These are phyloP conservation scores for Leishmania tarentolae DNA, from an alignment of 208 protist species.

Conservation along the genomic window DNA sequence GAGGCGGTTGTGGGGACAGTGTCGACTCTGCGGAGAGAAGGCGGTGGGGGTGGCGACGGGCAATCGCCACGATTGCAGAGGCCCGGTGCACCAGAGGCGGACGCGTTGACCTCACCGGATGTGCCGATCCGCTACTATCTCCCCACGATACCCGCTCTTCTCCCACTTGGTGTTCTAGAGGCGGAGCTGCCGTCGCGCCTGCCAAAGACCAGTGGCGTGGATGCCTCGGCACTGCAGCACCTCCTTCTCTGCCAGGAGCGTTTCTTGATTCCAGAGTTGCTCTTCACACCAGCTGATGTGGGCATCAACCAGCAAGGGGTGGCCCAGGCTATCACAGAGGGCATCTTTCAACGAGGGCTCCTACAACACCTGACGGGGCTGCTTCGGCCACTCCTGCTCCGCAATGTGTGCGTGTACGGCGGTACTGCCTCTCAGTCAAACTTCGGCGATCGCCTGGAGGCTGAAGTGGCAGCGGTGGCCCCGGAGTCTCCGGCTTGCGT, in stretches of 20 bases:
- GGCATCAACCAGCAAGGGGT: constrained; percentile 69
- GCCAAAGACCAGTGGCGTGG: constrained; percentile 22
- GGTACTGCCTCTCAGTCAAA: constrained; percentile 43
- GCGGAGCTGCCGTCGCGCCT: constrained; percentile 43
- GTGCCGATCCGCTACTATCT: constrained; percentile 61
- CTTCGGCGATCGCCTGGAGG: constrained; percentile 44
- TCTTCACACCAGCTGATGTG: constrained; percentile 74
- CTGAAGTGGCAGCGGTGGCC: constrained; percentile 36
- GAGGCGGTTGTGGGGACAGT: neutral
- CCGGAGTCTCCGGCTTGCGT: neutral
- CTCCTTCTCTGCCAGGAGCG: constrained; percentile 68
- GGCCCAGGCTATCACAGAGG: constrained; percentile 44
- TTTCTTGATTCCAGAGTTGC: constrained; percentile 77
- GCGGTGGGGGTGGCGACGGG: neutral
- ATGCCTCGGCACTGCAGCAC: constrained; percentile 23
- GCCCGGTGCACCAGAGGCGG: neutral
- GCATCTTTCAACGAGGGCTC: constrained; percentile 45
- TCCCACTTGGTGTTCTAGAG: constrained; percentile 66
- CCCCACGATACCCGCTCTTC: constrained; percentile 63
- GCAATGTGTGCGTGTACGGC: constrained; percentile 58
- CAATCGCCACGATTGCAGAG: neutral
- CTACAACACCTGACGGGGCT: constrained; percentile 35
- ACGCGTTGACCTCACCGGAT: constrained; percentile 4
- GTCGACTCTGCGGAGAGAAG: neutral
- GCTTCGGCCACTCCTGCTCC: constrained; percentile 42